Percentiles rank a stretch among this genome's conserved stretches.
Conservation (phyloP, 1,284 basidiomycete species). For the Malassezia japonica region DNA sequence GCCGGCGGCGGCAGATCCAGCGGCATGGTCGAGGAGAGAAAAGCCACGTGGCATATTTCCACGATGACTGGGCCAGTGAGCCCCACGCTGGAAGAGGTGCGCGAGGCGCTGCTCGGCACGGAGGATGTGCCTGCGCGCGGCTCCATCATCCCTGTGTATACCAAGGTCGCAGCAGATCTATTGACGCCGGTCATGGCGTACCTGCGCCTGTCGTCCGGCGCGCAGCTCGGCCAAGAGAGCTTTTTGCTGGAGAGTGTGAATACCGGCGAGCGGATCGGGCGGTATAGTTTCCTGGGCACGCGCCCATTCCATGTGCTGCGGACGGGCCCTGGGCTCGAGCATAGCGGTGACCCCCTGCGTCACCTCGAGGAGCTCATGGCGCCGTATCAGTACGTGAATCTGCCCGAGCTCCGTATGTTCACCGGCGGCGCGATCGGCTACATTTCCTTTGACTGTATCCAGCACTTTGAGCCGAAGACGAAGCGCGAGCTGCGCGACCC, state of each 20-base stretch:
- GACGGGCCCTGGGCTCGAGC: constrained; percentile 72
- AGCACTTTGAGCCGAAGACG: constrained; percentile 68
- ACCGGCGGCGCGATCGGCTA: constrained; percentile 97
- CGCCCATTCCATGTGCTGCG: constrained; percentile 89
- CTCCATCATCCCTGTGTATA: constrained; percentile 84
- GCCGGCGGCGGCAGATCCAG: constrained; percentile 36
- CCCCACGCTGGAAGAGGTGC: constrained; percentile 38
- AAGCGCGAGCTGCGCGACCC: constrained; percentile 62
- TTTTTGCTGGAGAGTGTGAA: constrained; percentile 57
- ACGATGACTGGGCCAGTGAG: neutral
- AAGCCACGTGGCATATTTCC: constrained; percentile 3
- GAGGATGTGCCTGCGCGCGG: constrained; percentile 51
- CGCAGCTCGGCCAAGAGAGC: constrained; percentile 54
- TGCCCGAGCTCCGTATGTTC: constrained; percentile 84
- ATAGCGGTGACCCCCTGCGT: constrained; percentile 74
- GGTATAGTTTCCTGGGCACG: constrained; percentile 92
- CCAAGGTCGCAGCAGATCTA: constrained; percentile 86
- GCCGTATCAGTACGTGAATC: constrained; percentile 76
- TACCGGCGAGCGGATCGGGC: constrained; percentile 77
- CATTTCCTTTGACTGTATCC: constrained; percentile 90
- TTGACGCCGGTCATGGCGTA: constrained; percentile 96
- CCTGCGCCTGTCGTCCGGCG: constrained; percentile 80
- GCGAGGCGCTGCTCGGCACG: constrained; percentile 25
- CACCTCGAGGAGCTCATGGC: constrained; percentile 77
- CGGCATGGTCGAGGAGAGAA: constrained; percentile 2